A percentile compares a stretch with the other conserved stretches of the same genome.
Conservation (phyloP, 352 stramenopile species). For the Phytophthora aleatoria region DNA sequence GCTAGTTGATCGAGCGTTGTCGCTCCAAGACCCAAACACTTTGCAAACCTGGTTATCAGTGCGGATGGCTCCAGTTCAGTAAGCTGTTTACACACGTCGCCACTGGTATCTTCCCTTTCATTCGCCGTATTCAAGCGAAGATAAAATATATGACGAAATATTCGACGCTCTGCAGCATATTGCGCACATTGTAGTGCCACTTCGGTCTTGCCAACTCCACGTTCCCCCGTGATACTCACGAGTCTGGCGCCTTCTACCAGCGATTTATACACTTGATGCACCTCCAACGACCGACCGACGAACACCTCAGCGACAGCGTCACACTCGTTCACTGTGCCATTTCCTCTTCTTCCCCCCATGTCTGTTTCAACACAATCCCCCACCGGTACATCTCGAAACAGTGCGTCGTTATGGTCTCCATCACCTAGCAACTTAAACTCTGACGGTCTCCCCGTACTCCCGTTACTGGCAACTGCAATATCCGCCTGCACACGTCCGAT, state of each 20-base stretch:
- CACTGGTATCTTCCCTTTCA: constrained; percentile 28
- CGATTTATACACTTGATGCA: constrained; percentile 79
- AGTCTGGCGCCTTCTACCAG: constrained; percentile 78
- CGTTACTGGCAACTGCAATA: constrained; percentile 53
- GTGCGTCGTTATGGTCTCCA: constrained; percentile 73
- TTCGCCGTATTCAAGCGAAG: constrained; percentile 36
- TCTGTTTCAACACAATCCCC: constrained; percentile 71
- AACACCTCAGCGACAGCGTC: constrained; percentile 78
- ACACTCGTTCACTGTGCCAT: constrained; percentile 66
- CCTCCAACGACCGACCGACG: constrained; percentile 77
- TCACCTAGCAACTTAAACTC: constrained; percentile 84
- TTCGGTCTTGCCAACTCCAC: constrained; percentile 83
- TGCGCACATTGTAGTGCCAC: constrained; percentile 77
- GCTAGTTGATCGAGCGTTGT: constrained; percentile 49
- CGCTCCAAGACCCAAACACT: constrained; percentile 45
- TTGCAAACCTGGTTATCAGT: constrained; percentile 43
- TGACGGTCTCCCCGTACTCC: constrained; percentile 33
- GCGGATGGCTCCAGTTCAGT: constrained; percentile 5
- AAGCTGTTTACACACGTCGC: constrained; percentile 5
- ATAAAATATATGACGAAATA: constrained; percentile 83
- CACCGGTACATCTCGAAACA: constrained; percentile 65
- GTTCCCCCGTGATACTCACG: constrained; percentile 73
- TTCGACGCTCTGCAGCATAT: constrained; percentile 71
- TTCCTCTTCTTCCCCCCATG: constrained; percentile 32
- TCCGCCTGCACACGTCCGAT: constrained; percentile 83